phyloP scores from a whole-genome alignment of 163 green algal species.

The Scenedesmus sp. region DNA sequence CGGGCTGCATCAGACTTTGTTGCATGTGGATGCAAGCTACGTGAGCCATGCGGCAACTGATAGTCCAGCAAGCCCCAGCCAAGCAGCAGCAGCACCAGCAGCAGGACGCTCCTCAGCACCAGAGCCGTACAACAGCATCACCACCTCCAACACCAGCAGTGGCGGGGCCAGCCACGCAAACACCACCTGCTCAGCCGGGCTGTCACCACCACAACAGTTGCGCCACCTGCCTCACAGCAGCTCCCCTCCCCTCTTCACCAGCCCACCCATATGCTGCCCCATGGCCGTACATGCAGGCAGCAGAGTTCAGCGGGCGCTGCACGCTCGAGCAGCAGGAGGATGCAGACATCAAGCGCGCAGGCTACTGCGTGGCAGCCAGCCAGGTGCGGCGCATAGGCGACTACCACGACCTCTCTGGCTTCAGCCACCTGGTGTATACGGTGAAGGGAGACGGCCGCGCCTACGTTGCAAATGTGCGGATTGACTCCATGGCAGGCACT shows the following conservation, averaged over 20 bases:
- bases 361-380: slow-evolving; percentile 44
- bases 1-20: background rate
- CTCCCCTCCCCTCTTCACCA: background rate
- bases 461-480: slow-evolving; percentile 50
- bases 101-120: too few species aligned
- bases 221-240: background rate
- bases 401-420: slow-evolving; percentile 33
- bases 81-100: background rate
- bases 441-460: slow-evolving; percentile 47
- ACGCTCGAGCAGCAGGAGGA: slow-evolving; percentile 26
- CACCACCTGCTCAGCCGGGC: too few species aligned
- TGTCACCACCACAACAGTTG: too few species aligned
- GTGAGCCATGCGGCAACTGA: background rate
- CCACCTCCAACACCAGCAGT: background rate
- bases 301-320: slow-evolving; percentile 30
- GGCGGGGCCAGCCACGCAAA: too few species aligned
- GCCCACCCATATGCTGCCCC: background rate
- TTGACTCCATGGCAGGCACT: slow-evolving; percentile 37
- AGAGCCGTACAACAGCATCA: background rate
- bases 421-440: slow-evolving; percentile 35
- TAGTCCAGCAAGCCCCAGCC: background rate
- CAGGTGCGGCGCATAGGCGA: slow-evolving; percentile 49
- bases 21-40: background rate
- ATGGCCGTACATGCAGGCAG: background rate
- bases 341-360: slow-evolving; percentile 46